These are phyloP conservation scores for Neocatenulostroma microsporum DNA, from an alignment of 2,329 filamentous ascomycete species.

Conservation along the genomic window DNA sequence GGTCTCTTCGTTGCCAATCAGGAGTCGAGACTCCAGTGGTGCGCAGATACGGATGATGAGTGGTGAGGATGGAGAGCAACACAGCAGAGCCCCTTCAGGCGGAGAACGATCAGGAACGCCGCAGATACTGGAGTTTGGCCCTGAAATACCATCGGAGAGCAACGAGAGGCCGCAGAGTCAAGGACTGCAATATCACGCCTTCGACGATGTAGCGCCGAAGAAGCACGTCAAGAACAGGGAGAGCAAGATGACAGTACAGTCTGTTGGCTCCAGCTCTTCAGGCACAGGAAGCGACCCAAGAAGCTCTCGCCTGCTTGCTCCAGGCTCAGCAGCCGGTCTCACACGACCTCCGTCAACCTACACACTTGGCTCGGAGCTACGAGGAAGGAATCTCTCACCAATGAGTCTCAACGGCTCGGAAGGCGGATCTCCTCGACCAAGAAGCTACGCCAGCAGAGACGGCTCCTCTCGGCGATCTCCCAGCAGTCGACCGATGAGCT, in stretches of 20 bases:
- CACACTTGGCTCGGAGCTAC: conserved; percentile 64
- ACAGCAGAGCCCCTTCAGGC: conserved; percentile 12
- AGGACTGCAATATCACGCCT: conserved; percentile 45
- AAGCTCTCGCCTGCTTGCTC: conserved; percentile 24
- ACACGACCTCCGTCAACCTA: conserved; percentile 66
- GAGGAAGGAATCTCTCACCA: conserved; percentile 53
- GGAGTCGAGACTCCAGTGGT: conserved; percentile 11
- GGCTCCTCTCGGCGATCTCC: conserved; percentile 50
- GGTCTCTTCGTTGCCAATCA: conserved; percentile 14
- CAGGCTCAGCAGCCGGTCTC: conserved; percentile 21
- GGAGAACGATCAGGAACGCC: conserved; percentile 6
- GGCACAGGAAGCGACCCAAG: conserved; percentile 12
- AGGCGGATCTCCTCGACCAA: conserved; percentile 35
- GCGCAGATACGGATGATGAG: conserved; percentile 8
- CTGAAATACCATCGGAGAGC: conserved; percentile 14
- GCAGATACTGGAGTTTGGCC: conserved; percentile 20
- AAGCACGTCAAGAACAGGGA: conserved; percentile 19
- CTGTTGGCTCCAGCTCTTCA: conserved; percentile 24
- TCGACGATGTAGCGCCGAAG: conserved; percentile 30
- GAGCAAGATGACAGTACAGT: conserved; percentile 25
- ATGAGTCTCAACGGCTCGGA: conserved; percentile 36
- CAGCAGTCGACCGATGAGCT: conserved; percentile 51
- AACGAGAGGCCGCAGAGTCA: conserved; percentile 30
- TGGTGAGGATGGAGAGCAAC: conserved; percentile 1
- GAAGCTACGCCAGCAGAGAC: conserved; percentile 38